phyloP scores from a whole-genome alignment of 1,284 basidiomycete species.

The Grifola frondosa region DNA sequence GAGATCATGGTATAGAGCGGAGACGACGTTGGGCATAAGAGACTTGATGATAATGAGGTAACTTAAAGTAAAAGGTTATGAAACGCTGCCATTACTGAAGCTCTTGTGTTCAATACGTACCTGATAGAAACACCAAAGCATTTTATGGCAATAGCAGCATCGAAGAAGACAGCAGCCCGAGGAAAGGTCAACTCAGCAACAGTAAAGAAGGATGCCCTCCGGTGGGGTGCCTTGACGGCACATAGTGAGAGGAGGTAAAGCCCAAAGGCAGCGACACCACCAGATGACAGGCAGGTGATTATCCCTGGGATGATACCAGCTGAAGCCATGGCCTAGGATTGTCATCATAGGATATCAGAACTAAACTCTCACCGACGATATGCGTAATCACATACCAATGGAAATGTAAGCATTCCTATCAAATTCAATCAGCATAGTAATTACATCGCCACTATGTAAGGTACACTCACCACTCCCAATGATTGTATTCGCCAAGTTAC shows the following conservation, averaged over 20 bases:
- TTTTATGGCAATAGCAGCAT: constrained; percentile 93
- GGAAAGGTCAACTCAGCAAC: constrained; percentile 87
- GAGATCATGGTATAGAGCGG: constrained; percentile 78
- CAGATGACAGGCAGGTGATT: constrained; percentile 87
- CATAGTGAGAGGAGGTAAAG: constrained; percentile 88
- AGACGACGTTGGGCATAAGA: constrained; percentile 92
- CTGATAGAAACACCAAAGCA: constrained; percentile 97
- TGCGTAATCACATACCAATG: constrained; percentile 50
- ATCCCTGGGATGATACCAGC: constrained; percentile 86
- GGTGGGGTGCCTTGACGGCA: constrained; percentile 75
- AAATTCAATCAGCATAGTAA: constrained; percentile 8
- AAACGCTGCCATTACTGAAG: not conserved
- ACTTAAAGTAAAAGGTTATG: constrained; percentile 39
- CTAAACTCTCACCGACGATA: not conserved
- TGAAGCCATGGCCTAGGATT: constrained; percentile 75
- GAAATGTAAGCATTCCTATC: constrained; percentile 83
- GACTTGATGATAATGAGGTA: constrained; percentile 95
- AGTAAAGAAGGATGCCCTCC: constrained; percentile 86
- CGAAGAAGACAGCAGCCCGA: constrained; percentile 80
- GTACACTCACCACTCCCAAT: constrained; percentile 76
- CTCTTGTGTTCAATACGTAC: constrained; percentile 32
- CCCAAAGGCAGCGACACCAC: constrained; percentile 79
- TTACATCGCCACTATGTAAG: constrained; percentile 1
- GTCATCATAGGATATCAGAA: constrained; percentile 4
- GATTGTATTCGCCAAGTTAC: constrained; percentile 85